Percentiles rank a stretch among this genome's conserved stretches.
Conservation (phyloP, 2,329 filamentous ascomycete genomes). For the Rhytidhysteron rufulum region DNA sequence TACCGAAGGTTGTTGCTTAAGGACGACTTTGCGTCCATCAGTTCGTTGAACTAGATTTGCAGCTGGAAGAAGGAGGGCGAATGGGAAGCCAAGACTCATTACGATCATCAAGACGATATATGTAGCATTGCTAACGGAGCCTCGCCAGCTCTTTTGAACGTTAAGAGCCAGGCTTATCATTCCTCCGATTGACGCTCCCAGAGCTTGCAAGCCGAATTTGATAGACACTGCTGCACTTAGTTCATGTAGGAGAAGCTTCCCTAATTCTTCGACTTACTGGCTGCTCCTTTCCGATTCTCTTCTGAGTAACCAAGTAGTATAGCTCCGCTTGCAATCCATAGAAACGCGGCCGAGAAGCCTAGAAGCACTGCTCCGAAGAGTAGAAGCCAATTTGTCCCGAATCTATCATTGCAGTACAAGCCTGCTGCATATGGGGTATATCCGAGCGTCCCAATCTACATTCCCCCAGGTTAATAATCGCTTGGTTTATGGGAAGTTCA, state of each 20-base stretch:
- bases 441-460: constrained; percentile 9
- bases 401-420: constrained; percentile 13
- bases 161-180: background rate
- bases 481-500: background rate
- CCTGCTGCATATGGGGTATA: constrained; percentile 13
- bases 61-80: background rate
- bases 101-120: background rate
- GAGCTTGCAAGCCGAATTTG: background rate
- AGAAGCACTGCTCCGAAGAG: constrained; percentile 11
- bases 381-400: constrained; percentile 12
- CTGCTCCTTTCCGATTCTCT: background rate
- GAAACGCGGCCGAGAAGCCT: constrained; percentile 12
- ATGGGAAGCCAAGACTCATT: background rate
- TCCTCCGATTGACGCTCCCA: background rate
- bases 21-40: background rate
- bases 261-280: background rate
- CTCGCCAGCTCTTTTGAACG: background rate
- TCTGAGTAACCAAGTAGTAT: constrained; percentile 12
- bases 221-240: background rate
- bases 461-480: background rate
- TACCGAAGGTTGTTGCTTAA: background rate
- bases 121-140: background rate
- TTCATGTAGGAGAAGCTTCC: background rate
- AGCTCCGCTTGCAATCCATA: constrained; percentile 13
- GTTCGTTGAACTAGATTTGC: background rate